Evolutionary conservation across 2,329 filamentous ascomycete genomes (phyloP).

Genomic region (Exserohilum turcica): DNA sequence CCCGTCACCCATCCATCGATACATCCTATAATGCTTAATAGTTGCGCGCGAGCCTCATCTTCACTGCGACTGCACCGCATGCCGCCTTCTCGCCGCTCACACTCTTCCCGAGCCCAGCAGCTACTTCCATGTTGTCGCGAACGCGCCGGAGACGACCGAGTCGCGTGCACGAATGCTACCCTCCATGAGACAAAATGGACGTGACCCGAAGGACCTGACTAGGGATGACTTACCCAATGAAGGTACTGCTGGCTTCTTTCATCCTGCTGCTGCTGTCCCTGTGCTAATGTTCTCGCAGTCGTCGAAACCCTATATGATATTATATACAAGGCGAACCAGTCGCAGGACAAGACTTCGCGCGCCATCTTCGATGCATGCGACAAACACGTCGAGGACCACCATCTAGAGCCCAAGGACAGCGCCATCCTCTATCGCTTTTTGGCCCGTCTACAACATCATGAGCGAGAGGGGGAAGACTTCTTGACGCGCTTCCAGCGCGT

Average conservation of each 20-base stretch:
- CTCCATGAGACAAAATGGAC: constrained; percentile 44
- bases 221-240: constrained; percentile 43
- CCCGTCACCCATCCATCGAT: constrained; percentile 20
- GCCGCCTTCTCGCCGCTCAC: constrained; percentile 7
- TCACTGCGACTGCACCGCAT: constrained; percentile 9
- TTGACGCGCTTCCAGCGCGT: constrained; percentile 72
- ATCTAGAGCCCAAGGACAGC: constrained; percentile 73
- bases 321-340: constrained; percentile 70
- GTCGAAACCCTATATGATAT: constrained; percentile 79
- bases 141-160: constrained; percentile 46
- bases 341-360: constrained; percentile 68
- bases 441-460: constrained; percentile 65
- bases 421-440: constrained; percentile 77
- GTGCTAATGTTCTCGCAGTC: constrained; percentile 58
- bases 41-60: constrained; percentile 6
- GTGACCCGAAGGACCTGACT: constrained; percentile 49
- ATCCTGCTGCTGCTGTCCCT: not conserved
- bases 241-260: constrained; percentile 33
- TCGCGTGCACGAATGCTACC: constrained; percentile 50
- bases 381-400: constrained; percentile 71
- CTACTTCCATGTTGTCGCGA: constrained; percentile 47
- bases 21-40: constrained; percentile 34
- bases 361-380: constrained; percentile 85
- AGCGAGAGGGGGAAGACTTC: constrained; percentile 51
- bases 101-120: constrained; percentile 8